A percentile compares a stretch with the other conserved stretches of the same genome.
Evolutionary conservation across 108 stramenopile species (phyloP).

Genomic region (Ochromonas danica): DNA sequence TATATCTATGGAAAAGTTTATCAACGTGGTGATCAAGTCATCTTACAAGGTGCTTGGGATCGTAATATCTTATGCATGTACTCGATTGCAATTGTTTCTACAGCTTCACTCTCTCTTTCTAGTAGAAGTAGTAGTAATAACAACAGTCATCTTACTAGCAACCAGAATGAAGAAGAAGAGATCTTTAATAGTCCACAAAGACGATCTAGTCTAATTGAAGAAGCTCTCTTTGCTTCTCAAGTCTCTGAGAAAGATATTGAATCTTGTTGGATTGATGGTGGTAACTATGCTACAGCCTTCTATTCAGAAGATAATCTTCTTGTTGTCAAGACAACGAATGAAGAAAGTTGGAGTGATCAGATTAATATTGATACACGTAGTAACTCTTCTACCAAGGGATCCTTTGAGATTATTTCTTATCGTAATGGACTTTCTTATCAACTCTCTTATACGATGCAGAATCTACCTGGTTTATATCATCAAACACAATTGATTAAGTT

Average conservation of each 20-base stretch:
- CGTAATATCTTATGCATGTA: background rate
- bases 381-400: conserved; percentile 4
- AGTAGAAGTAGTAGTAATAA: too few species aligned
- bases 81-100: background rate
- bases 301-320: background rate
- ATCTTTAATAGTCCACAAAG: too few species aligned
- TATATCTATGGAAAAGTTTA: background rate
- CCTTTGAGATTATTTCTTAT: background rate
- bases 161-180: too few species aligned
- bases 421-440: background rate
- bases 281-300: background rate
- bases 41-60: background rate
- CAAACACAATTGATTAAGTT: conserved; percentile 19
- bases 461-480: conserved; percentile 8
- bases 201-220: too few species aligned
- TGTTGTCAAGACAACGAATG: background rate
- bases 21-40: background rate
- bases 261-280: conserved; percentile 1
- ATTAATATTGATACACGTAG: conserved; percentile 1
- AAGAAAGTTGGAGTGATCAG: background rate
- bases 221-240: too few species aligned
- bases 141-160: too few species aligned
- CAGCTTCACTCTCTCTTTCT: too few species aligned
- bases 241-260: too few species aligned
- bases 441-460: conserved; percentile 2